Percentiles rank a stretch among this genome's conserved stretches.
Evolutionary conservation across 2,329 filamentous ascomycete genomes (phyloP).

Genomic region (Epichloe glyceriae): DNA sequence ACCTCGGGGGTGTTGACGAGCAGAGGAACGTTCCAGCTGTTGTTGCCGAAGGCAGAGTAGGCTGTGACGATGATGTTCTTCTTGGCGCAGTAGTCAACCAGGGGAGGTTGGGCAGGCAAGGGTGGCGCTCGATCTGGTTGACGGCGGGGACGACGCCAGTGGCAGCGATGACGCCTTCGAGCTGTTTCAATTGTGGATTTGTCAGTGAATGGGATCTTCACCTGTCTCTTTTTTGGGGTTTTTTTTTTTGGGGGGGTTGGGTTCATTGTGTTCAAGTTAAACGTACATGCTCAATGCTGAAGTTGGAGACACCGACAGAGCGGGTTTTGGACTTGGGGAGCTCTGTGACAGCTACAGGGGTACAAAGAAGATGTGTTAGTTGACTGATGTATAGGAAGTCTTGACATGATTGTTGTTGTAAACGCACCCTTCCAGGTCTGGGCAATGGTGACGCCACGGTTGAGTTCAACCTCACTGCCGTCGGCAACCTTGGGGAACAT

Average conservation of each 20-base stretch:
- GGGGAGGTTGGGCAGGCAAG: constrained; percentile 43
- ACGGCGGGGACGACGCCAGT: constrained; percentile 46
- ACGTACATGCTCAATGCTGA: constrained; percentile 41
- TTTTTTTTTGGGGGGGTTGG: background rate
- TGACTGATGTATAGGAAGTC: background rate
- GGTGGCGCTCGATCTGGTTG: constrained; percentile 60
- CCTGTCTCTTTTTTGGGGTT: background rate
- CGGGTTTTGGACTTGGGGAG: constrained; percentile 48
- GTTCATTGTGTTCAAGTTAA: background rate
- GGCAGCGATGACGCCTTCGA: constrained; percentile 42
- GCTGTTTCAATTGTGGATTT: constrained; percentile 10
- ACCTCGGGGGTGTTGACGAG: constrained; percentile 45
- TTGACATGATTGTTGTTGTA: background rate
- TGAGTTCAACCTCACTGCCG: constrained; percentile 25
- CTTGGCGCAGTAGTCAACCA: constrained; percentile 45
- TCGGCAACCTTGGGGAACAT: constrained; percentile 32
- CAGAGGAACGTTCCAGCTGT: constrained; percentile 30
- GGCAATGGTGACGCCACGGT: constrained; percentile 27
- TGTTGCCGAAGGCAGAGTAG: constrained; percentile 45
- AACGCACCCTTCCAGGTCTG: constrained; percentile 31
- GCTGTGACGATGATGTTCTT: constrained; percentile 56
- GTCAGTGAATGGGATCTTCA: background rate
- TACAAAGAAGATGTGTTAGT: background rate
- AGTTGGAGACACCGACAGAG: constrained; percentile 64
- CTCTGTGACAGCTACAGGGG: constrained; percentile 32